A percentile compares a stretch with the other conserved stretches of the same genome.
Evolutionary conservation across 495 filamentous ascomycete species (phyloP).

Genomic region (Sordaria brevicollis): DNA sequence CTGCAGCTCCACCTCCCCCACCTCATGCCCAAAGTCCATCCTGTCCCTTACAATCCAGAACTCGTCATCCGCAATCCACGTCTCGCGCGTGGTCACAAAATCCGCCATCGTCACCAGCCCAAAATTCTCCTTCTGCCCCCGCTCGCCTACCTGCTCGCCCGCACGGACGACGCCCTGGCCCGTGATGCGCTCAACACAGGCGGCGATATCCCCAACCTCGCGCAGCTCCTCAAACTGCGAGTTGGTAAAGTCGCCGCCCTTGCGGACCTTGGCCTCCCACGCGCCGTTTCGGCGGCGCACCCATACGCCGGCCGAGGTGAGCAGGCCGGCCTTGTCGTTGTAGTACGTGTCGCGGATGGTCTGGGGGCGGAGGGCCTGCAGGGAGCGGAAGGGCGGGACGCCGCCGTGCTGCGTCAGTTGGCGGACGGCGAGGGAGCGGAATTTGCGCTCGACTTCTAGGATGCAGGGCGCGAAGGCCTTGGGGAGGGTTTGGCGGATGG

Average conservation of each 20-base stretch:
- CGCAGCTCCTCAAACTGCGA: conserved; percentile 21
- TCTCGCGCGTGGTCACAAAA: conserved; percentile 20
- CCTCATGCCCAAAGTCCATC: conserved; percentile 26
- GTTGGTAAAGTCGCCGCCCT: conserved; percentile 16
- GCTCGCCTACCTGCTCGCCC: neutral
- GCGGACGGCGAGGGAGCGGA: conserved; percentile 13
- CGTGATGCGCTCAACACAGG: neutral
- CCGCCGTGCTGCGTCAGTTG: conserved; percentile 14
- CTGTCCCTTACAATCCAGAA: conserved; percentile 25
- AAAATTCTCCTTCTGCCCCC: no score
- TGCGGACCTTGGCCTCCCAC: conserved; percentile 23
- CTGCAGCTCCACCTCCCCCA: conserved; percentile 30
- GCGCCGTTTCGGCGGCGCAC: conserved; percentile 16
- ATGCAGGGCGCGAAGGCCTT: neutral
- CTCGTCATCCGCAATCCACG: conserved; percentile 22
- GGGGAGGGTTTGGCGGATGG: no score
- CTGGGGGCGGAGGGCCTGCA: conserved; percentile 9
- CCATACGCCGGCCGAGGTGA: conserved; percentile 19
- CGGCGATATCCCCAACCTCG: conserved; percentile 2
- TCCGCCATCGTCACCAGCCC: conserved; percentile 18
- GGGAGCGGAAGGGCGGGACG: conserved; percentile 13
- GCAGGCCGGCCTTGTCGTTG: conserved; percentile 18
- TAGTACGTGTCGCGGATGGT: conserved; percentile 24
- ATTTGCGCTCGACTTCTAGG: conserved; percentile 32
- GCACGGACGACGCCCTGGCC: no score